A percentile compares a stretch with the other conserved stretches of the same genome.
phyloP scores from a whole-genome alignment of 768 basidiomycete species.

The Mycena epipterygia region DNA sequence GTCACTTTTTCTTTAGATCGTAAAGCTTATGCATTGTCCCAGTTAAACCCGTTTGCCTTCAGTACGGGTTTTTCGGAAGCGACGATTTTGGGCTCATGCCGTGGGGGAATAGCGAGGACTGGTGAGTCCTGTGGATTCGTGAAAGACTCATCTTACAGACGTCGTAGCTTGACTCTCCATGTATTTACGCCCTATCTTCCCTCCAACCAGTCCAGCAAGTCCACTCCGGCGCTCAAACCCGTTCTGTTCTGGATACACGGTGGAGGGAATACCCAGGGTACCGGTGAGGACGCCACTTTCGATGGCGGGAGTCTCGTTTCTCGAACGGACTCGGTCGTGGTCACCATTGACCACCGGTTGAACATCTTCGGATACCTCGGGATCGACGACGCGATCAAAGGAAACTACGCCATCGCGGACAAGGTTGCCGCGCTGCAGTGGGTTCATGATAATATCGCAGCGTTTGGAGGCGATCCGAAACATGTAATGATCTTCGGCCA shows the following conservation, averaged over 20 bases:
- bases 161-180: conserved; percentile 50
- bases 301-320: conserved; percentile 54
- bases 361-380: conserved; percentile 55
- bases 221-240: conserved; percentile 44
- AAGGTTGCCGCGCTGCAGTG: conserved; percentile 57
- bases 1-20: neutral
- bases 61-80: conserved; percentile 32
- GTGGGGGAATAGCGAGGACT: conserved; percentile 38
- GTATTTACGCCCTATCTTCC: conserved; percentile 54
- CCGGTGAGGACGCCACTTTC: conserved; percentile 49
- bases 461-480: conserved; percentile 62
- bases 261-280: conserved; percentile 51
- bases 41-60: conserved; percentile 38
- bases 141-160: neutral
- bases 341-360: conserved; percentile 58
- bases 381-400: conserved; percentile 51
- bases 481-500: conserved; percentile 61
- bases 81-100: conserved; percentile 35
- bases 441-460: conserved; percentile 58
- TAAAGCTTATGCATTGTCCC: neutral
- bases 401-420: conserved; percentile 58
- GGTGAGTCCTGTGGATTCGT: conserved; percentile 9
- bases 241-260: conserved; percentile 59
- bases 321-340: conserved; percentile 53
- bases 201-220: conserved; percentile 15